Percentiles rank a stretch among this genome's conserved stretches.
Conservation (phyloP, 2,329 filamentous ascomycete species). For the Rhexocercosporidium sp. region DNA sequence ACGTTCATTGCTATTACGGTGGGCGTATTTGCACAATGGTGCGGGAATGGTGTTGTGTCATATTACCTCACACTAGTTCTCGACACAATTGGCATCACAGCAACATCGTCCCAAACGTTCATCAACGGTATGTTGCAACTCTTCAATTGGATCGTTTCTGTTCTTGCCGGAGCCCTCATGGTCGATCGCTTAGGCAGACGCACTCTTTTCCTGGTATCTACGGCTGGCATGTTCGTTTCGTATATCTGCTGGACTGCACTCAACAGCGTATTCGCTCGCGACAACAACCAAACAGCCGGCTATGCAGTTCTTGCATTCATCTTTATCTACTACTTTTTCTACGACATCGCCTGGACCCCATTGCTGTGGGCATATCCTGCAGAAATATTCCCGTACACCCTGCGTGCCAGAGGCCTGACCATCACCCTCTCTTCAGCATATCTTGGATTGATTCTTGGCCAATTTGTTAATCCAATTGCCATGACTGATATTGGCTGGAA, state of each 20-base stretch:
- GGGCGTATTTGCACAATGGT: conserved; percentile 20
- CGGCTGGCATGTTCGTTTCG: conserved; percentile 34
- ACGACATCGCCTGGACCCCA: conserved; percentile 40
- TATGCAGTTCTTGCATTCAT: conserved; percentile 48
- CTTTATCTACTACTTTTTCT: conserved; percentile 53
- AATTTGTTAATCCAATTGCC: conserved; percentile 47
- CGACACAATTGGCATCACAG: conserved; percentile 34
- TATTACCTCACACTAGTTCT: conserved; percentile 46
- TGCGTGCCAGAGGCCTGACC: conserved; percentile 45
- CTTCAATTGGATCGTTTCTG: conserved; percentile 46
- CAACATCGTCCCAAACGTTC: conserved; percentile 31
- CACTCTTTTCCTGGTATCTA: conserved; percentile 27
- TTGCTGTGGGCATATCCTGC: conserved; percentile 25
- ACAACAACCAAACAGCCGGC: conserved; percentile 10
- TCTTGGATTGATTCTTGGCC: conserved; percentile 37
- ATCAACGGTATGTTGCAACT: conserved; percentile 40
- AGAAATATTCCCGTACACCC: conserved; percentile 32
- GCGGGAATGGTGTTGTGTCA: conserved; percentile 31
- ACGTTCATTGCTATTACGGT: conserved; percentile 17
- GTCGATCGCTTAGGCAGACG: conserved; percentile 37
- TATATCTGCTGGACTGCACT: conserved; percentile 36
- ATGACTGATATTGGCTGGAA: conserved; percentile 46
- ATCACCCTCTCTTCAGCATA: conserved; percentile 37
- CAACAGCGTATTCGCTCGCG: conserved; percentile 17
- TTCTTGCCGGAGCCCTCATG: conserved; percentile 30